These are phyloP conservation scores for Lupinus albus DNA, from an alignment of 306 rosid species.

Conservation along the genomic window DNA sequence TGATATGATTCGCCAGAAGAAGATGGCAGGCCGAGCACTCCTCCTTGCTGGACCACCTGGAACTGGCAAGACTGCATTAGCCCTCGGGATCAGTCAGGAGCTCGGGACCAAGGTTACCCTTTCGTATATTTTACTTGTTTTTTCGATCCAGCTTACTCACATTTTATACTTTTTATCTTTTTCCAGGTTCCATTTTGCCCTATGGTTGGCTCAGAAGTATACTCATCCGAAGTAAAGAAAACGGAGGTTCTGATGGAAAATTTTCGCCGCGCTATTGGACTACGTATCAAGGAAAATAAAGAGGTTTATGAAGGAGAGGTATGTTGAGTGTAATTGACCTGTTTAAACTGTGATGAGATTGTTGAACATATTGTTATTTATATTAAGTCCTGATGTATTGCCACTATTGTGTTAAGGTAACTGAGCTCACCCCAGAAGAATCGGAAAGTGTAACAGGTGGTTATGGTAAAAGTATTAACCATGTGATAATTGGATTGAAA, in stretches of 20 bases:
- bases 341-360: conserved; percentile 3
- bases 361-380: conserved; percentile 14
- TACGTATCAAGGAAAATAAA: conserved; percentile 93
- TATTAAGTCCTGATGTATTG: conserved; percentile 34
- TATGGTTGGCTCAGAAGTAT: conserved; percentile 97
- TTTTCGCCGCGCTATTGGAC: conserved; percentile 86
- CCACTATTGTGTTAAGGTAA: conserved; percentile 58
- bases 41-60: conserved; percentile 98
- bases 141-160: not conserved
- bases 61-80: conserved; percentile 93
- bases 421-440: conserved; percentile 96
- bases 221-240: conserved; percentile 95
- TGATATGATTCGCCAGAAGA: conserved; percentile 95
- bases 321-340: conserved; percentile 35
- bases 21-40: conserved; percentile 97
- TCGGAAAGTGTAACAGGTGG: conserved; percentile 89
- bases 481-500: conserved; percentile 90
- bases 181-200: conserved; percentile 92
- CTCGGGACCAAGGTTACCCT: conserved; percentile 86
- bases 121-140: no score
- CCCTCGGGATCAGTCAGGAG: conserved; percentile 95
- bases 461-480: conserved; percentile 97
- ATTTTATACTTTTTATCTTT: not conserved
- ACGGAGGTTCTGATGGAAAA: conserved; percentile 96
- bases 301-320: conserved; percentile 99